phyloP scores from a whole-genome alignment of 257 asterid species.

The Solanum lycopersicoides region DNA sequence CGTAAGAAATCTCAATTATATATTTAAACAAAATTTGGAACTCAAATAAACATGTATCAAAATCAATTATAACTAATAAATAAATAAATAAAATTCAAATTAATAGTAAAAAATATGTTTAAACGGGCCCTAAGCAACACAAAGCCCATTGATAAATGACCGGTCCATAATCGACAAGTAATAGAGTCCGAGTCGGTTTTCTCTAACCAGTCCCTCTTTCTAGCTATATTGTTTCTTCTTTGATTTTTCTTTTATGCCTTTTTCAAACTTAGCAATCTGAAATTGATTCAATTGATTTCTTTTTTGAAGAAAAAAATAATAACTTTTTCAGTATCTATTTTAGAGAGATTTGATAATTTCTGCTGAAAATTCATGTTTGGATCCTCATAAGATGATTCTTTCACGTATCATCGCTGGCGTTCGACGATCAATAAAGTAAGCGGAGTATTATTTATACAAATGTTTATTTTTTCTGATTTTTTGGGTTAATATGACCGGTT shows the following conservation, averaged over 20 bases:
- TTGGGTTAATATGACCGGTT: not conserved
- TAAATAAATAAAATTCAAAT: not conserved
- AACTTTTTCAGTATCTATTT: not conserved
- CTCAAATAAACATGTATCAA: not conserved
- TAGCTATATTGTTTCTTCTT: not conserved
- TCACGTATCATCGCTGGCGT: constrained; percentile 39
- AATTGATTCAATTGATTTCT: not conserved
- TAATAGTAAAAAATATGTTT: not conserved
- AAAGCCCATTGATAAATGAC: not conserved
- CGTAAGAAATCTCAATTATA: not conserved
- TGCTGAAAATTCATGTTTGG: not conserved
- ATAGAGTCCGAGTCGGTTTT: not conserved
- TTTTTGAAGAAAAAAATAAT: not conserved
- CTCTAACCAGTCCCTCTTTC: not conserved
- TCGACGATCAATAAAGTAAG: constrained; percentile 31
- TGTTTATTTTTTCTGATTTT: not conserved
- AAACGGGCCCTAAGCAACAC: not conserved
- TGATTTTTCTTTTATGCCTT: not conserved
- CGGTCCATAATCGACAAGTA: not conserved
- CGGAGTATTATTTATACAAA: not conserved
- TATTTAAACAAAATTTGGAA: not conserved
- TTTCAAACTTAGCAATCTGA: not conserved
- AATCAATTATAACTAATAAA: not conserved
- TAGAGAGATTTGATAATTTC: not conserved
- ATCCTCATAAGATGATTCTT: constrained; percentile 24